phyloP scores from a whole-genome alignment of 2,329 filamentous ascomycete species.

The Pseudogymnoascus sp. region DNA sequence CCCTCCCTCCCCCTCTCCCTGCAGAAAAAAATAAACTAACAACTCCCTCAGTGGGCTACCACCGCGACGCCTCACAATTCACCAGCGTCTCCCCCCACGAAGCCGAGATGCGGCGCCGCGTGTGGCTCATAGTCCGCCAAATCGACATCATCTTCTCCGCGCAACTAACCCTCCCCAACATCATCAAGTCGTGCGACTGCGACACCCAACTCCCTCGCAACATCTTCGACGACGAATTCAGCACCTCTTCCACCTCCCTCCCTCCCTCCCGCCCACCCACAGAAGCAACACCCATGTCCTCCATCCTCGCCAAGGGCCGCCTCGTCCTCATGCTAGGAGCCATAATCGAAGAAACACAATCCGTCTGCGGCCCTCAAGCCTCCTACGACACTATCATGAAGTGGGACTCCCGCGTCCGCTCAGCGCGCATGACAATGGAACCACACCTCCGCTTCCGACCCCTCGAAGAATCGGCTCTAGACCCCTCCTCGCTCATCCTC shows the following conservation, averaged over 20 bases:
- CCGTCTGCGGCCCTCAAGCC: conserved; percentile 43
- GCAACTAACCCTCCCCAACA: conserved; percentile 51
- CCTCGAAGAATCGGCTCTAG: conserved; percentile 64
- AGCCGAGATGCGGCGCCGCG: conserved; percentile 64
- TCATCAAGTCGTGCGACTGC: conserved; percentile 67
- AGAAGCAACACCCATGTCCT: conserved; percentile 69
- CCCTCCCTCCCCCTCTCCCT: not conserved
- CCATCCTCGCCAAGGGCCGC: conserved; percentile 67
- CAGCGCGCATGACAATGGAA: conserved; percentile 60
- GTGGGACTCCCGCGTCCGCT: conserved; percentile 53
- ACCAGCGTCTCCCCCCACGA: conserved; percentile 64
- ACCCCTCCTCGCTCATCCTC: conserved; percentile 78
- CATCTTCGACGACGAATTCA: conserved; percentile 73
- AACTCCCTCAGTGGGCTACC: conserved; percentile 64
- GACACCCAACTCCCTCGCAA: conserved; percentile 71
- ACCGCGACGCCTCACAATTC: conserved; percentile 70
- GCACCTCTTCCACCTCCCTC: conserved; percentile 57
- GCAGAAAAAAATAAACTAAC: not conserved
- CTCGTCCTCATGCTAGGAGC: conserved; percentile 62
- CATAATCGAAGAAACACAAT: conserved; percentile 58
- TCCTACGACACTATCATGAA: conserved; percentile 58
- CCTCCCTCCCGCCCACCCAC: conserved; percentile 59
- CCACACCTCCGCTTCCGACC: conserved; percentile 70
- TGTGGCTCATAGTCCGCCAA: conserved; percentile 65
- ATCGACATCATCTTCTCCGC: conserved; percentile 71